Conservation (phyloP, 179 eudicot species). For the Amaranthus tricolor region DNA sequence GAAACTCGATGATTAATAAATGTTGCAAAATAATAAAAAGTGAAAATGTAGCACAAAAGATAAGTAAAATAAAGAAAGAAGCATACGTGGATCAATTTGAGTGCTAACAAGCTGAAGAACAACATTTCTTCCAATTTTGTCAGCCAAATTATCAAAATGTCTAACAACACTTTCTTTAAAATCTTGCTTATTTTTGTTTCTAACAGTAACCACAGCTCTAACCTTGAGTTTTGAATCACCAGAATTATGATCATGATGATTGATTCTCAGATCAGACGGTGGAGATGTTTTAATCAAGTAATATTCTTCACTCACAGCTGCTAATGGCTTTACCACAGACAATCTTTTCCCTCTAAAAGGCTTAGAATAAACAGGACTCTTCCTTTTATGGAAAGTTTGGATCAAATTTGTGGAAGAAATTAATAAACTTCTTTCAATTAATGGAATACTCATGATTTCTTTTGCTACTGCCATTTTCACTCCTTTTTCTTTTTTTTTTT, state of each 20-base stretch:
- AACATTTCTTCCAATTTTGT: slow-evolving; percentile 76
- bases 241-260: neutral
- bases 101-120: slow-evolving; percentile 74
- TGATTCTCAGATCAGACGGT: slow-evolving; percentile 11
- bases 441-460: slow-evolving; percentile 50
- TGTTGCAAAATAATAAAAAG: neutral
- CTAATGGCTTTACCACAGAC: slow-evolving; percentile 28
- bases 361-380: slow-evolving; percentile 4
- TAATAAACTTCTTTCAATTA: slow-evolving; percentile 36
- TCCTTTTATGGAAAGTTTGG: slow-evolving; percentile 7
- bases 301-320: slow-evolving; percentile 49
- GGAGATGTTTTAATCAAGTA: slow-evolving; percentile 12
- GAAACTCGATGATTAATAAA: too few species aligned
- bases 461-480: slow-evolving; percentile 45
- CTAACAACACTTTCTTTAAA: slow-evolving; percentile 59
- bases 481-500: neutral
- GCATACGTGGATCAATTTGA: slow-evolving; percentile 78
- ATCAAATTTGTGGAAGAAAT: slow-evolving; percentile 31
- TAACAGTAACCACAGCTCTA: slow-evolving; percentile 77
- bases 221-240: slow-evolving; percentile 52
- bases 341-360: slow-evolving; percentile 18
- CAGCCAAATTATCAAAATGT: slow-evolving; percentile 68
- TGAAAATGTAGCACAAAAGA: neutral
- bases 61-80: neutral
- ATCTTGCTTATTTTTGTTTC: slow-evolving; percentile 82